Evolutionary conservation across 139 green algal genomes (phyloP).

Genomic region (Gonium pectorale): DNA sequence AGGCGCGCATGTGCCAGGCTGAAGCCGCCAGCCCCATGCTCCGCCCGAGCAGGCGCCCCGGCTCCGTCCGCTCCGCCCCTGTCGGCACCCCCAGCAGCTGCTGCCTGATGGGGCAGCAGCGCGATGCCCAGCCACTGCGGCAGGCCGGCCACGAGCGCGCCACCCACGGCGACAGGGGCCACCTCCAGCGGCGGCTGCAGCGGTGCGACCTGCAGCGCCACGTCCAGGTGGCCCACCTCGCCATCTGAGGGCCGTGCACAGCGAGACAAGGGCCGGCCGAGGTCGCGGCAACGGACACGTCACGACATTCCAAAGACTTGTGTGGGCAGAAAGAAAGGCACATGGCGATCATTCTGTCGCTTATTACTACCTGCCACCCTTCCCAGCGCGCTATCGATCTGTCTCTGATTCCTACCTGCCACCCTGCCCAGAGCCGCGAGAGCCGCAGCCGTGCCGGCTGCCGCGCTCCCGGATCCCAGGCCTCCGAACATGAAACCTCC

Average conservation of each 20-base stretch:
- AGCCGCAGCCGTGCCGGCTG: background rate
- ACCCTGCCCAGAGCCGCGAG: constrained; percentile 12
- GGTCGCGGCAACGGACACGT: background rate
- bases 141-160: constrained; percentile 11
- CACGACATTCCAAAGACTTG: too few species aligned
- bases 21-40: background rate
- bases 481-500: background rate
- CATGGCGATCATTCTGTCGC: too few species aligned
- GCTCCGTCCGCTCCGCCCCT: background rate
- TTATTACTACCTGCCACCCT: too few species aligned
- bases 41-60: background rate
- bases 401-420: background rate
- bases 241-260: constrained; percentile 25
- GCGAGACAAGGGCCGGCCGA: too few species aligned
- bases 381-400: too few species aligned
- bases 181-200: background rate
- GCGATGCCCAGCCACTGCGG: constrained; percentile 37
- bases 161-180: constrained; percentile 14
- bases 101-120: background rate
- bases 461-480: background rate
- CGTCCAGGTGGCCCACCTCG: constrained; percentile 21
- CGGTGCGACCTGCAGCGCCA: constrained; percentile 20
- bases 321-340: too few species aligned
- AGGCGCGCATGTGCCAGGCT: constrained; percentile 12
- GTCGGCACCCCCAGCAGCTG: background rate